Base-by-base conservation (phyloP, 2,329 filamentous ascomycete genomes). In the Hypoxylon sp. region DNA sequence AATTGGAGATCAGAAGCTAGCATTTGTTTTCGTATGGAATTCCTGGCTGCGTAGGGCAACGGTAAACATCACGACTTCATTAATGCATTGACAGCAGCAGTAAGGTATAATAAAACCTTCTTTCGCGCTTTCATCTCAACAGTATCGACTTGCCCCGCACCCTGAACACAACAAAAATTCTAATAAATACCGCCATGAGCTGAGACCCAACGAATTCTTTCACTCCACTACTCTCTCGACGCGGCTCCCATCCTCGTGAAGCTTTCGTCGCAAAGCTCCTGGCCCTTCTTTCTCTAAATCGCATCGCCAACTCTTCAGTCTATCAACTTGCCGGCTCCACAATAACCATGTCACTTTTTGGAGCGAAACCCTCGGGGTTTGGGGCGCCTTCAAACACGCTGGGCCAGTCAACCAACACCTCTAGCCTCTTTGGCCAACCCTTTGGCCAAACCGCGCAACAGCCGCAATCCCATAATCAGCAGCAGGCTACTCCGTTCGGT, bases 391-490 rank as follows among this genome's bases (percentile, higher is more conserved):
- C 80, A 78, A 68, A 80, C 76, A 67, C 81, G 79, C 59, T 78
- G 24, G 72, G 69, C 31, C 72, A 76, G 44, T 47, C 63, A 47
- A 32, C 69, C 67, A 73, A 62, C 32, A 62, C 70, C 35, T 76
- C 77, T 37, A 78, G 79, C 47, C 48, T 84, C 5, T 85, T 86
- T 66, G 82, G 82, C 42, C 77, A 78, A 65, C 69, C 74, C n/a
- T n/a, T n/a, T 48, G 79, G 80, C 69, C 81, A 80, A 63, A 82
- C 84, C 61, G 79, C 81, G 68, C 76, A 76, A 56, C 79, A 76
- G 53, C 79, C 81, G 67, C 76, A 76, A 57, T 58, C 62, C 21
- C 72, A 73, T 29, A 70, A 55, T 11, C 79, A 79, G 65, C 70
- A 71, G 21, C 74, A 71, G 73, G 61, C 53, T 65, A 72, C 39